phyloP scores from a whole-genome alignment of 1,139 yeast genomes.

The Blastobotrys ciferrii region DNA sequence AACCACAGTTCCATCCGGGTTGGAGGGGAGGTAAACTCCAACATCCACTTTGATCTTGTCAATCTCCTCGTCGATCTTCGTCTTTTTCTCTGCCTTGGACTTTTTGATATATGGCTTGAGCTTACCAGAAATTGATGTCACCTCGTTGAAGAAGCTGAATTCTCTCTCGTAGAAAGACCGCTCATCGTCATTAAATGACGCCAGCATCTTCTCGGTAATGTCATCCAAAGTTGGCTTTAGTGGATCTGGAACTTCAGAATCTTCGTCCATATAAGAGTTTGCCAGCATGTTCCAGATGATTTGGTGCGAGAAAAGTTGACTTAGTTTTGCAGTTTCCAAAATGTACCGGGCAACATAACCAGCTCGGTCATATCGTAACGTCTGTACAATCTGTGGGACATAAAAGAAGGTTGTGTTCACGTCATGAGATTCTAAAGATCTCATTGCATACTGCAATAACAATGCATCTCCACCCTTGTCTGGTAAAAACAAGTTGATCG shows the following conservation, averaged over 20 bases:
- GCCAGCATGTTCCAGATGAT: constrained; percentile 98
- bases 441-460: constrained; percentile 82
- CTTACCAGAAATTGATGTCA: constrained; percentile 90
- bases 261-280: constrained; percentile 87
- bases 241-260: constrained; percentile 66
- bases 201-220: constrained; percentile 66
- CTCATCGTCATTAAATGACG: constrained; percentile 59
- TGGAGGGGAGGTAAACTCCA: constrained; percentile 91
- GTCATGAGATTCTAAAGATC: constrained; percentile 85
- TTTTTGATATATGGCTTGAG: constrained; percentile 91
- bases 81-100: constrained; percentile 93
- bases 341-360: constrained; percentile 90
- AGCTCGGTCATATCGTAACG: constrained; percentile 71
- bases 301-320: constrained; percentile 93
- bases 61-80: constrained; percentile 96
- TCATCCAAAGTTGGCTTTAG: constrained; percentile 81
- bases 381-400: constrained; percentile 96
- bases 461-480: constrained; percentile 65
- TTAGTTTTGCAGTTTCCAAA: constrained; percentile 86
- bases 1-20: constrained; percentile 91
- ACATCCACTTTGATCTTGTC: constrained; percentile 68
- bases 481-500: constrained; percentile 82
- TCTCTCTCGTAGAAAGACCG: constrained; percentile 72
- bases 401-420: constrained; percentile 89
- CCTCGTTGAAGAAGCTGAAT: constrained; percentile 85